Base-by-base conservation (phyloP, 164 flowering plant genomes). In the Houttuynia cordata region DNA sequence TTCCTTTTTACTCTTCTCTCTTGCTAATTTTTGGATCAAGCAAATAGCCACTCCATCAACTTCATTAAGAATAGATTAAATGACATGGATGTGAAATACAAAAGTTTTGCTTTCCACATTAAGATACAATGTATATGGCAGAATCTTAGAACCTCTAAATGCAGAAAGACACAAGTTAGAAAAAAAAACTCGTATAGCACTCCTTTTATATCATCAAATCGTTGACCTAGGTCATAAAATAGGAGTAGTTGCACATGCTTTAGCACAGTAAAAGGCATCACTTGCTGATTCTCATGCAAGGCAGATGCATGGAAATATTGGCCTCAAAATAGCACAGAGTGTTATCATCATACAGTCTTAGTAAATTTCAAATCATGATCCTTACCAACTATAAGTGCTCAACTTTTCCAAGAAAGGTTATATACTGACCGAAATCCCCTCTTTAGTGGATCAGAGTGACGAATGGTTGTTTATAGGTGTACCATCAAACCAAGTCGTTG, bases 401-500 rank as follows among this genome's bases (percentile, higher is more conserved):
- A 70, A 84, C 91, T 83, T 83, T 72, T 67, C 79, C 73, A 85
- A 78, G 42, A 57, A 56, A 77, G 76, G 70, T 74, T 74, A 83
- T 80, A 69, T 90, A 81, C 74, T 70, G 94, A 81, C 80, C 85
- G 57, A 54, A 10, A 54, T 54, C 82, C 87, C 84, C 80, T 82
- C 91, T 82, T 76, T 86, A 62, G 78, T 71, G 75, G 84, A 78
- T 72, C 83, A 75, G 74, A 79, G 76, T 73, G 83, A 78, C 74
- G 75, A 81, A 80, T 78, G 80, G 83, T 71, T 74, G 93, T 75
- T 79, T 83, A 86, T 85, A 73, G 89, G 77, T 85, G 85, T 88
- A 83, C 87, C 91, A 83, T 84, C 84, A 84, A 77, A 82, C 85
- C 85, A 83, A 85, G 87, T 82, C 79, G 87, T 82, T 74, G 88